Base-by-base conservation (phyloP, 2,329 filamentous ascomycete genomes). In the Venturia nashicola region DNA sequence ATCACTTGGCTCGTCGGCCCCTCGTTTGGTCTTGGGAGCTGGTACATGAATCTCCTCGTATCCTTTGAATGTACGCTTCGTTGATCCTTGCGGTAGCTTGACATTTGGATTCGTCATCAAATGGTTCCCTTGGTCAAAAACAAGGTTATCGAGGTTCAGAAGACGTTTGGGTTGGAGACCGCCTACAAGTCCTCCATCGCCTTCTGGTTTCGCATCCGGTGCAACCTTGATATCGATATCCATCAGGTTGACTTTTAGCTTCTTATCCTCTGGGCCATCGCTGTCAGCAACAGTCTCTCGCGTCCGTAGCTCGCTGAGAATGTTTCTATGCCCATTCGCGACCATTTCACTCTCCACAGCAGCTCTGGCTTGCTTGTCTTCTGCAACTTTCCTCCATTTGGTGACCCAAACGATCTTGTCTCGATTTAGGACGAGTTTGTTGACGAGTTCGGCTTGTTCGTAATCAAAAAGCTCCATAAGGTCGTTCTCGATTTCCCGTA, bases 41-140 rank as follows among this genome's bases (percentile, higher is more conserved):
- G 94, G 94, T 4, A 99, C 92, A 72, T 99, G 94, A 65, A 97
- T 97, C 72, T 99, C 94, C 75, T 99, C 94, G 69, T 97, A 99
- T 42, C 94, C 94, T 76, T 99, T 99, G 78, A 97, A 97, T 0
- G 90, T 91, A 59, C 91, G 85, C 75, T 97, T 97, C 0, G 90
- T 97, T 2, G 94, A 96, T 12, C 94, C 94, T 73, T 96, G 91
- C 0, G 94, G 94, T 23, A 99, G 82, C 67, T 89, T 88, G 59
- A 99, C 94, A 72, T 91, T 97, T 7, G 91, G 89, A 70, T 99
- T 99, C n/a, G 94, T 97, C 93, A 97, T 99, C 54, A 99, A 82
- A 78, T 99, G 94, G 71, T 97, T 99, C 62, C 94, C 94, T 76
- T 97, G 93, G 69, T 97, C 94, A 72, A 99, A 99, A 46, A 97